Evolutionary conservation across 2,329 filamentous ascomycete species (phyloP), one percentile per base, ranked within the genome.

Genomic region (Shiraia bambusicola): DNA sequence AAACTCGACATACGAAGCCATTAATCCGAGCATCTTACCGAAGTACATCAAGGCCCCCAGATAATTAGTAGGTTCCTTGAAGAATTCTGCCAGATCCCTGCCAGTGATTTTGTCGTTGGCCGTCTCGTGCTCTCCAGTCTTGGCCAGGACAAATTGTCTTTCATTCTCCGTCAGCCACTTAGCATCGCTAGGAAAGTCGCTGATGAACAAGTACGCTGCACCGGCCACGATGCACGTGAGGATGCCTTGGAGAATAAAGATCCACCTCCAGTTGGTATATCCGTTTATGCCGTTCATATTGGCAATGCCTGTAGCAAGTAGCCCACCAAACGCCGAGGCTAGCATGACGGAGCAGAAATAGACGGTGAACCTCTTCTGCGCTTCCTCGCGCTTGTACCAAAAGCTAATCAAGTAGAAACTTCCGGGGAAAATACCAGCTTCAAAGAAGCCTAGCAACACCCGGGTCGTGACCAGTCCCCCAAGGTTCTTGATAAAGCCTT

Each of bases 291-390:
- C 41, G 28, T 48, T 22, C 41, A 49, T 45, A 2, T 36, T 27
- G 11, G 29, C 45, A 26, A 49, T 45, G 4, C 28, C 37, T n/a
- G 31, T 38, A 1, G 70, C 69, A 0, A 87, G 70, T 0, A 87
- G 71, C 0, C 83, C 83, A 16, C 84, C 82, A 50, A 86, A 86
- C 0, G 82, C 82, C 2, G 83, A 82, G 0, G 83, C 82, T 0
- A 87, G 69, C 0, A 82, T 81, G 0, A 81, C 77, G 75, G 80
- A 82, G 41, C 84, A 79, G 40, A 86, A 78, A 63, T 84, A 87
- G 2, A 86, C 66, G 0, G 80, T 77, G 1, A 86, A 69, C 0
- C 83, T 75, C 58, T 84, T 85, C 0, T 79, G 76, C 9, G 87
- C 67, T 64, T 87, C 83, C 38, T 75, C 75, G 27, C 79, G 72